Percentiles rank a stretch among this genome's conserved stretches.
These are phyloP conservation scores for Boletus rubropictus DNA, from an alignment of 768 basidiomycete species.

Conservation along the genomic window DNA sequence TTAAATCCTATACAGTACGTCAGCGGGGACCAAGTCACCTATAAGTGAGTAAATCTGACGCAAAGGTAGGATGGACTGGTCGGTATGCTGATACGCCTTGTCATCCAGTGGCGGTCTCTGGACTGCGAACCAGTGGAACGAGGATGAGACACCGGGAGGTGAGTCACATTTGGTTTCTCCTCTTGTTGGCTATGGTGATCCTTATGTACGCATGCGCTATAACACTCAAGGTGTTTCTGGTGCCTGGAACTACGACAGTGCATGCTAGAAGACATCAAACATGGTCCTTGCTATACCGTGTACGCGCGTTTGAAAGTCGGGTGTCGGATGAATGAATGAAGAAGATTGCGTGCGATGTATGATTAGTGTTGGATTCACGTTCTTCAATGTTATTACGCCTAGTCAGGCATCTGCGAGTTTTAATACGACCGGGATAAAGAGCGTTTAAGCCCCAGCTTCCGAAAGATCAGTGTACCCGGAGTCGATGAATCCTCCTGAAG, in stretches of 20 bases:
- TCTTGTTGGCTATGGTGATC: neutral
- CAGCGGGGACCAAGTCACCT: slow-evolving; percentile 38
- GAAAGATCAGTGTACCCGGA: neutral
- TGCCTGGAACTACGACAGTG: slow-evolving; percentile 54
- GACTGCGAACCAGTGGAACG: slow-evolving; percentile 45
- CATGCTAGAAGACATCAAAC: slow-evolving; percentile 31
- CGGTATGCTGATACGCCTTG: neutral
- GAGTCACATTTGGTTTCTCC: neutral
- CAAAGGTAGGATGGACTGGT: too few relatives aligned
- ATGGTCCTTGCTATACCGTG: neutral
- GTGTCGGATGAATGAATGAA: neutral
- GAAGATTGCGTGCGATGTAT: neutral
- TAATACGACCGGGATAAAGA: too few relatives aligned
- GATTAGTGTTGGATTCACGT: neutral
- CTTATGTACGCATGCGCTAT: neutral
- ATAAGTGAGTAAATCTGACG: slow-evolving; percentile 27
- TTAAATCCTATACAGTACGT: neutral
- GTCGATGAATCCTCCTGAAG: neutral
- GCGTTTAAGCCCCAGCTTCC: neutral
- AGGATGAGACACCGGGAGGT: slow-evolving; percentile 35
- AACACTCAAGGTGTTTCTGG: slow-evolving; percentile 39
- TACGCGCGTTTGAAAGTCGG: neutral
- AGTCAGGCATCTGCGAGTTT: too few relatives aligned
- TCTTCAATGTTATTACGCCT: too few relatives aligned
- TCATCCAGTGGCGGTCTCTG: slow-evolving; percentile 41